Evolutionary conservation across 345 rosid genomes (phyloP).

Genomic region (Chamaenerion angustifolium): DNA sequence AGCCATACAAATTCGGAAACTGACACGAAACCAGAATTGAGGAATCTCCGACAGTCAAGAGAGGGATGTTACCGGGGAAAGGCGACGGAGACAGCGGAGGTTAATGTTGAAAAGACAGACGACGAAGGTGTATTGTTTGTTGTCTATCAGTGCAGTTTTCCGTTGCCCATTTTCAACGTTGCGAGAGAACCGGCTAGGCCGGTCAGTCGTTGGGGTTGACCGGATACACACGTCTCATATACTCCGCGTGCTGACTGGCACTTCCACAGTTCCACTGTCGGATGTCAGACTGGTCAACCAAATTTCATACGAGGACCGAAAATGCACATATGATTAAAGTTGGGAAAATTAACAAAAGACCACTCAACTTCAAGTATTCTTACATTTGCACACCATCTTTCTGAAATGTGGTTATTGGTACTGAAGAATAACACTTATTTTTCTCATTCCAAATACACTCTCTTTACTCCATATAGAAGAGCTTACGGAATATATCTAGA

Average conservation of each 20-base stretch:
- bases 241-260: conserved; percentile 6
- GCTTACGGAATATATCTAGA: too few species aligned
- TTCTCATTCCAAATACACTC: too few species aligned
- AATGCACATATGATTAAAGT: too few species aligned
- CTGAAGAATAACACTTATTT: too few species aligned
- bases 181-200: conserved; percentile 19
- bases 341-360: too few species aligned
- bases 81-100: background rate
- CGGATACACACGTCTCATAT: conserved; percentile 5
- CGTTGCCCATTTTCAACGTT: background rate
- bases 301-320: too few species aligned
- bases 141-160: background rate
- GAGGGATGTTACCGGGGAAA: background rate
- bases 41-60: background rate
- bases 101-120: background rate
- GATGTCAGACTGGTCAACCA: conserved; percentile 6
- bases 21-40: too few species aligned
- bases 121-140: background rate
- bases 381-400: too few species aligned
- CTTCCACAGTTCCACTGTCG: background rate
- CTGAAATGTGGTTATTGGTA: too few species aligned
- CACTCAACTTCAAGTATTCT: too few species aligned
- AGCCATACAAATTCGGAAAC: background rate
- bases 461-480: too few species aligned
- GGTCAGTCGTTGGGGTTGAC: conserved; percentile 14